These are phyloP conservation scores for Remersonia thermophila DNA, from an alignment of 2,329 filamentous ascomycete genomes.

Conservation along the genomic window DNA sequence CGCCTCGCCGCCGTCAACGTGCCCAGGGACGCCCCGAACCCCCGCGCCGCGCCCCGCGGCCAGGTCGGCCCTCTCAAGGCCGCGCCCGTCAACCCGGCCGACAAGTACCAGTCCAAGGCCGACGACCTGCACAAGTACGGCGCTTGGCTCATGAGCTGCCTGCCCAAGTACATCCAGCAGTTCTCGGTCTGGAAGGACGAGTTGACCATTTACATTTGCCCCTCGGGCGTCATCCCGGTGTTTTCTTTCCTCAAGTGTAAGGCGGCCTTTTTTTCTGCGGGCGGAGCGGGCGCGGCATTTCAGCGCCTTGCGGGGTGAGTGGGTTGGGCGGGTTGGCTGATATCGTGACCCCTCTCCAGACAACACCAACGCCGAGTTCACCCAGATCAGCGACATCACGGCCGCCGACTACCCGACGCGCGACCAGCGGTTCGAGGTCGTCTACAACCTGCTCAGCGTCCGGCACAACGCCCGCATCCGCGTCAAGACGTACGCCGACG, in stretches of 20 bases:
- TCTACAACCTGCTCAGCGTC: slow-evolving; percentile 93
- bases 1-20: slow-evolving; percentile 38
- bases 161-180: slow-evolving; percentile 97
- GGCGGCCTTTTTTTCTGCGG: slow-evolving; percentile 4
- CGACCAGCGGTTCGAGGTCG: slow-evolving; percentile 91
- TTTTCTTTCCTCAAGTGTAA: slow-evolving; percentile 82
- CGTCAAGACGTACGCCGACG: slow-evolving; percentile 97
- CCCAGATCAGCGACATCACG: slow-evolving; percentile 83
- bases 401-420: slow-evolving; percentile 92
- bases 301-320: no score
- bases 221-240: slow-evolving; percentile 76
- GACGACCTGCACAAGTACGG: slow-evolving; percentile 88
- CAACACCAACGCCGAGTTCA: slow-evolving; percentile 95
- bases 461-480: slow-evolving; percentile 93
- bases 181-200: slow-evolving; percentile 99
- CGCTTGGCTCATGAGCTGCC: slow-evolving; percentile 87
- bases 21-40: slow-evolving; percentile 51
- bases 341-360: slow-evolving; percentile 34
- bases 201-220: slow-evolving; percentile 84
- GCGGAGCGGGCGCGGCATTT: no score
- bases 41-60: slow-evolving; percentile 51
- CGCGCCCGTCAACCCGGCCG: slow-evolving; percentile 78
- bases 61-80: slow-evolving; percentile 54
- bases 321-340: background rate
- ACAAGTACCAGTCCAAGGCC: slow-evolving; percentile 81